Conservation (phyloP, 441 rosid species). For the Syzygium syzygioides region DNA sequence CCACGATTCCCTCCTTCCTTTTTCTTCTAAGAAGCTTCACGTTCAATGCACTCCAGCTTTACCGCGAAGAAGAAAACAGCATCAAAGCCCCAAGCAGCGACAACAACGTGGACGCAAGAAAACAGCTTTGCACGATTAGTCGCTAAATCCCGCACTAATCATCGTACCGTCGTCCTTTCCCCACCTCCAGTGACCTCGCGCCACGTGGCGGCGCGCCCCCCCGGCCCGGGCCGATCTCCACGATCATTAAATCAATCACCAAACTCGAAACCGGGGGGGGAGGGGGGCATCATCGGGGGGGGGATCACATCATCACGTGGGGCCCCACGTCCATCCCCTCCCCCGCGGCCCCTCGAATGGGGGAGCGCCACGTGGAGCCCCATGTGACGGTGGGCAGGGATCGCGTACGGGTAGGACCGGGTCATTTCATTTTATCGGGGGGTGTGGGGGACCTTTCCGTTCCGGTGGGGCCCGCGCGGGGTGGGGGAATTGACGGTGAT, state of each 20-base stretch:
- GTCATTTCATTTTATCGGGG: too few relatives aligned
- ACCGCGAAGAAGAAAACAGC: too few relatives aligned
- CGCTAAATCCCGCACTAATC: not conserved
- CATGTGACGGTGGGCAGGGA: not conserved
- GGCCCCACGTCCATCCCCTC: too few relatives aligned
- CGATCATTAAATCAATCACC: not conserved
- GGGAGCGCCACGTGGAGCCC: not conserved
- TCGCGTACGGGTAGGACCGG: not conserved
- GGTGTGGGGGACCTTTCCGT: too few relatives aligned
- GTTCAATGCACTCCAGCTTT: not conserved
- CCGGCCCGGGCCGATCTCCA: not conserved
- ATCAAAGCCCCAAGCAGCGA: accelerated
- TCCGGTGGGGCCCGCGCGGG: not conserved
- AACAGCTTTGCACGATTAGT: not conserved
- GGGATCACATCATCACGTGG: not conserved
- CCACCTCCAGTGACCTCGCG: not conserved
- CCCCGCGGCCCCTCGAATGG: not conserved
- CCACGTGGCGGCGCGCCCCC: not conserved
- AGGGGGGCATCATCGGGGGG: too few relatives aligned
- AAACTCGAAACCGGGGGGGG: not conserved
- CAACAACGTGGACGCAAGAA: not conserved
- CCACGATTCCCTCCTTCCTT: not conserved
- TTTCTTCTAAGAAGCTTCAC: not conserved
- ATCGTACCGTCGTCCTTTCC: not conserved
- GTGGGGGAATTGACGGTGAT: not conserved